These are phyloP conservation scores for Camellia sinensis DNA, from an alignment of 148 eudicot species.

Conservation along the genomic window DNA sequence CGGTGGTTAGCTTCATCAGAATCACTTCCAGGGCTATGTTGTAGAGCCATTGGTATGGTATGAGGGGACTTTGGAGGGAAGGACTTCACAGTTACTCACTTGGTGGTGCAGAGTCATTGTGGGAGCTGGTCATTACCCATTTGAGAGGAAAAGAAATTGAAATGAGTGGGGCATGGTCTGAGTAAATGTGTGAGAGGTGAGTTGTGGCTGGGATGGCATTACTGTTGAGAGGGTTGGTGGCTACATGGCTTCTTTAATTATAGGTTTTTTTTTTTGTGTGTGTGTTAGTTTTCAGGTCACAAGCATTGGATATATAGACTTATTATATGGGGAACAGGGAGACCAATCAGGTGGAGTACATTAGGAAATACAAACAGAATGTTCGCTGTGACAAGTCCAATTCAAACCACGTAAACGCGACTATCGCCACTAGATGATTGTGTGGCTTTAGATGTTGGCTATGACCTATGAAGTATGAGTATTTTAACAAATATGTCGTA, in stretches of 20 bases:
- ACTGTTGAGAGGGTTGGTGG: slow-evolving; percentile 21
- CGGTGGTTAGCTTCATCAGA: slow-evolving; percentile 16
- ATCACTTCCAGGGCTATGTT: slow-evolving; percentile 22
- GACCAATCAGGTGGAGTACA: not conserved
- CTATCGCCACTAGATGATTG: not conserved
- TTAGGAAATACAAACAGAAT: not conserved
- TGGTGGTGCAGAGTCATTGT: not conserved
- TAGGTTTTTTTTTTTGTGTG: not conserved
- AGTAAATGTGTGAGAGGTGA: slow-evolving; percentile 24
- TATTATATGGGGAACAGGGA: not conserved
- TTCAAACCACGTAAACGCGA: slow-evolving; percentile 7
- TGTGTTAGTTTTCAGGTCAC: not conserved
- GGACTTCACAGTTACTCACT: slow-evolving; percentile 17
- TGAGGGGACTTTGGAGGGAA: not conserved
- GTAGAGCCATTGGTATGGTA: slow-evolving; percentile 14
- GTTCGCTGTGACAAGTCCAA: not conserved
- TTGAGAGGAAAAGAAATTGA: not conserved
- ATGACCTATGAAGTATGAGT: too few species aligned
- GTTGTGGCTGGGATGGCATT: slow-evolving; percentile 22
- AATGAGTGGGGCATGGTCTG: slow-evolving; percentile 19
- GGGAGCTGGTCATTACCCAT: not conserved
- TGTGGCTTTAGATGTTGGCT: not conserved
- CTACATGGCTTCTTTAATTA: slow-evolving; percentile 6
- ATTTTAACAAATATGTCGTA: too few species aligned
- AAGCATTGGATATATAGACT: not conserved